Conservation (phyloP, 495 filamentous ascomycete genomes). For the Penicillium ucsense region DNA sequence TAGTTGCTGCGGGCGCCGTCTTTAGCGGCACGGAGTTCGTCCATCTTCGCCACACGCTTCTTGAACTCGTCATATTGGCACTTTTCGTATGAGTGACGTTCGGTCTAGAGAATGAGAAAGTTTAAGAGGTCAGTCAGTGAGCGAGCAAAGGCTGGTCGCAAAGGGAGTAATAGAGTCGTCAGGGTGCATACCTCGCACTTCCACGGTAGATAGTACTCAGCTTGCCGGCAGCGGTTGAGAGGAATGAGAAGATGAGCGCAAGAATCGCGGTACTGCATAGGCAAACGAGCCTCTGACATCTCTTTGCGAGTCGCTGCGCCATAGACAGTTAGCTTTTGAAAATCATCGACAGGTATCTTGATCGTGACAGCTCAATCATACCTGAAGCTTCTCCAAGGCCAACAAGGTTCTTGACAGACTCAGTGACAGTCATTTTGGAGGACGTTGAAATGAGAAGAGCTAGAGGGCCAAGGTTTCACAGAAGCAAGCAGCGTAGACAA, state of each 20-base stretch:
- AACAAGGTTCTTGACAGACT: constrained; percentile 47
- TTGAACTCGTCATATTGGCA: constrained; percentile 99
- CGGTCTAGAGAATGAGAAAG: constrained; percentile 46
- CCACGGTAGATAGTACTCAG: constrained; percentile 93
- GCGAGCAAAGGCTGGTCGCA: background rate
- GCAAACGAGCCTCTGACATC: constrained; percentile 86
- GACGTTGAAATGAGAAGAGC: background rate
- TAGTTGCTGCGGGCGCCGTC: constrained; percentile 81
- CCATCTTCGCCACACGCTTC: constrained; percentile 96
- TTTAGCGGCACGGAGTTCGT: constrained; percentile 84
- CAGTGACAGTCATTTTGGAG: constrained; percentile 36
- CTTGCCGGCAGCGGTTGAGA: constrained; percentile 84
- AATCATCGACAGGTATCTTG: constrained; percentile 7
- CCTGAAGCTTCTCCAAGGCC: constrained; percentile 37
- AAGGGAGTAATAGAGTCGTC: background rate
- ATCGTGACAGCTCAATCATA: constrained; percentile 22
- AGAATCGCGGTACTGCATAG: constrained; percentile 83
- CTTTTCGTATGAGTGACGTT: constrained; percentile 96
- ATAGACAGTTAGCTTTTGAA: constrained; percentile 12
- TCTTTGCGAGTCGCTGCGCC: constrained; percentile 67
- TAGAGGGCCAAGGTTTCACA: constrained; percentile 8
- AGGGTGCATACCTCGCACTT: constrained; percentile 75
- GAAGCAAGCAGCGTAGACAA: constrained; percentile 11
- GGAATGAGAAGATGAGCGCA: constrained; percentile 92
- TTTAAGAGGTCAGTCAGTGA: background rate